Percentiles rank a stretch among this genome's conserved stretches.
phyloP scores from a whole-genome alignment of 257 asterid genomes.

The Nicotiana otophora region DNA sequence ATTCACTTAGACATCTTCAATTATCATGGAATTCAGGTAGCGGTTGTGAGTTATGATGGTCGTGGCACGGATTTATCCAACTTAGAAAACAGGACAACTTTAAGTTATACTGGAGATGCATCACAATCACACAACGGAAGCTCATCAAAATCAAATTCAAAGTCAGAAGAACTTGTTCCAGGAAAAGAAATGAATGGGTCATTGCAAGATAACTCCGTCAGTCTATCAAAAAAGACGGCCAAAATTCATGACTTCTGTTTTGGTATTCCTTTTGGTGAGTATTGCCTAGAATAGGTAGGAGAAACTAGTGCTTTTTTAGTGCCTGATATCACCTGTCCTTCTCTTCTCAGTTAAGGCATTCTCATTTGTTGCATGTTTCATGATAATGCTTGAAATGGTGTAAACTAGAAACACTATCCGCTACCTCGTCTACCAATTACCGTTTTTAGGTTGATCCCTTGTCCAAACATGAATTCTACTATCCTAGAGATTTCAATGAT shows the following conservation, averaged over 20 bases:
- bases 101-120: slow-evolving; percentile 43
- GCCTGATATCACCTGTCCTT: neutral
- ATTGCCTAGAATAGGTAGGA: neutral
- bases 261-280: slow-evolving; percentile 91
- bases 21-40: slow-evolving; percentile 29
- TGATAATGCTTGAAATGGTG: neutral
- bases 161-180: slow-evolving; percentile 27
- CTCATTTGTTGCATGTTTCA: neutral
- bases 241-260: slow-evolving; percentile 90
- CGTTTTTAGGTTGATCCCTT: neutral
- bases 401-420: neutral
- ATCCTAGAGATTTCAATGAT: neutral
- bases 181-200: slow-evolving; percentile 33
- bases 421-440: neutral
- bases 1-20: slow-evolving; percentile 13
- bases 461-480: neutral
- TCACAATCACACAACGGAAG: slow-evolving; percentile 38
- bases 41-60: slow-evolving; percentile 43
- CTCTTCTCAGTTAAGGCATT: neutral
- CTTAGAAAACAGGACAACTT: slow-evolving; percentile 29
- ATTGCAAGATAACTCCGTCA: slow-evolving; percentile 24
- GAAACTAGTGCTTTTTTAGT: neutral
- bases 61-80: slow-evolving; percentile 30
- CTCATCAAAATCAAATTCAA: slow-evolving; percentile 31
- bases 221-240: slow-evolving; percentile 56